A percentile compares a stretch with the other conserved stretches of the same genome.
Evolutionary conservation across 495 filamentous ascomycete genomes (phyloP).

Genomic region (Penicillium pancosmium): DNA sequence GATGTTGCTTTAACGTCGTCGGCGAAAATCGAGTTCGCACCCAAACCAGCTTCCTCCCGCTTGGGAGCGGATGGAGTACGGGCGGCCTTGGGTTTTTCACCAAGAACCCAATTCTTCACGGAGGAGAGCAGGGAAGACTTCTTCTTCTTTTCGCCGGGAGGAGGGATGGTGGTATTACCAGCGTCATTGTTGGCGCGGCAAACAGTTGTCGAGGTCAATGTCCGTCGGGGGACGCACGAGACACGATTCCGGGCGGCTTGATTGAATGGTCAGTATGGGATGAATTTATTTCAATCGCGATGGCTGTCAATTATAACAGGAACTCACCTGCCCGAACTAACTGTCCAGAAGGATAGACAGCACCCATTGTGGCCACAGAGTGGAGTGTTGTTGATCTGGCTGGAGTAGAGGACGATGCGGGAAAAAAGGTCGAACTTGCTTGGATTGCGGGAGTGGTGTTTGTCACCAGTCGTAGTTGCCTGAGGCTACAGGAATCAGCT

Average conservation of each 20-base stretch:
- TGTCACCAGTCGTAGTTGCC: slow-evolving; percentile 16
- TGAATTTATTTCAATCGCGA: background rate
- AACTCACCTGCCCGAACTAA: slow-evolving; percentile 45
- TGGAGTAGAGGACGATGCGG: slow-evolving; percentile 7
- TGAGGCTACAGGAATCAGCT: too few relatives aligned
- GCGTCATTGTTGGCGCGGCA: slow-evolving; percentile 34
- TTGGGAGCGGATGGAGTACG: slow-evolving; percentile 33
- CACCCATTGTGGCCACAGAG: slow-evolving; percentile 44
- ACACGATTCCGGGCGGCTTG: slow-evolving; percentile 41
- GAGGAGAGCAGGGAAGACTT: slow-evolving; percentile 31
- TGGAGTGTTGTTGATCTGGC: slow-evolving; percentile 18
- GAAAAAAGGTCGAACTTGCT: slow-evolving; percentile 38
- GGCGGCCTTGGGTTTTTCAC: slow-evolving; percentile 34
- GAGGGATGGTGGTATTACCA: slow-evolving; percentile 22
- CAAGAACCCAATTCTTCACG: slow-evolving; percentile 45
- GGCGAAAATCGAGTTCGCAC: slow-evolving; percentile 47
- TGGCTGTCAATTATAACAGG: background rate
- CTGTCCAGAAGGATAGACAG: slow-evolving; percentile 42
- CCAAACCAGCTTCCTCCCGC: slow-evolving; percentile 40
- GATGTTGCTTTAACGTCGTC: slow-evolving; percentile 34
- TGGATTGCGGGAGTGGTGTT: slow-evolving; percentile 27
- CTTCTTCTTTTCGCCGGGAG: slow-evolving; percentile 4
- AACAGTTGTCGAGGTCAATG: slow-evolving; percentile 38
- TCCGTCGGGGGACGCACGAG: slow-evolving; percentile 44
- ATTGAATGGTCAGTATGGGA: slow-evolving; percentile 7